A percentile compares a stretch with the other conserved stretches of the same genome.
These are phyloP conservation scores for Apiotrichum montevideense DNA, from an alignment of 1,284 basidiomycete genomes.

Conservation along the genomic window DNA sequence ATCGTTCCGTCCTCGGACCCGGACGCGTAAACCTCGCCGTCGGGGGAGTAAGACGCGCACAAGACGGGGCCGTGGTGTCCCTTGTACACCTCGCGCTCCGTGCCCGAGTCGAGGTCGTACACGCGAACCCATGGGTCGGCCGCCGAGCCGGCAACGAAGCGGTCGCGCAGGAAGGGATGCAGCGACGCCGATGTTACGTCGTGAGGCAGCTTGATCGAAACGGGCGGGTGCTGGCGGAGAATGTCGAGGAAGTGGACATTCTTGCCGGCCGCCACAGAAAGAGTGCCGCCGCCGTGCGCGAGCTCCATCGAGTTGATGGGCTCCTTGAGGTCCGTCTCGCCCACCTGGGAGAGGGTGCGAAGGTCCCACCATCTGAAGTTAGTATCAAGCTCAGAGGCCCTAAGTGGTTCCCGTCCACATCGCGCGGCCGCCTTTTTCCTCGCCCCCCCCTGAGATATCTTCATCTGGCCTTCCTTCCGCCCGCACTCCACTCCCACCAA, in stretches of 20 bases:
- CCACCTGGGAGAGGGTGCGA: slow-evolving; percentile 65
- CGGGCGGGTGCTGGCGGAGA: slow-evolving; percentile 51
- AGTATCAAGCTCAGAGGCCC: background rate
- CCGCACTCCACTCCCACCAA: background rate
- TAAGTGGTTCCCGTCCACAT: no score
- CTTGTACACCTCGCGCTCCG: slow-evolving; percentile 85
- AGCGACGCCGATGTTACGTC: slow-evolving; percentile 85
- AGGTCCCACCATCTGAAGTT: slow-evolving; percentile 88
- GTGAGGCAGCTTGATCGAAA: slow-evolving; percentile 59
- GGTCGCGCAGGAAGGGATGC: slow-evolving; percentile 78
- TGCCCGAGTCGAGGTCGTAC: slow-evolving; percentile 76
- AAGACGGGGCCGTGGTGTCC: slow-evolving; percentile 98
- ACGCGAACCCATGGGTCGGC: slow-evolving; percentile 95
- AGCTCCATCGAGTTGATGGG: slow-evolving; percentile 92
- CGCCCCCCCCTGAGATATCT: no score
- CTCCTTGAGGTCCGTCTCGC: slow-evolving; percentile 64
- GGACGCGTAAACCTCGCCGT: slow-evolving; percentile 96
- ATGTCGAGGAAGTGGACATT: slow-evolving; percentile 72
- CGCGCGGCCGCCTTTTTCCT: no score
- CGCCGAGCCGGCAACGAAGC: slow-evolving; percentile 86
- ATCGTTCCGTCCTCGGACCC: slow-evolving; percentile 80
- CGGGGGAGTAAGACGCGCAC: slow-evolving; percentile 87
- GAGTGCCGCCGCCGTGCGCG: slow-evolving; percentile 71
- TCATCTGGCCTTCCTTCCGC: no score
- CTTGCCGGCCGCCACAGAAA: slow-evolving; percentile 86